A percentile compares a stretch with the other conserved stretches of the same genome.
Conservation (phyloP, 1,139 yeast genomes). For the Geotrichum candidum region DNA sequence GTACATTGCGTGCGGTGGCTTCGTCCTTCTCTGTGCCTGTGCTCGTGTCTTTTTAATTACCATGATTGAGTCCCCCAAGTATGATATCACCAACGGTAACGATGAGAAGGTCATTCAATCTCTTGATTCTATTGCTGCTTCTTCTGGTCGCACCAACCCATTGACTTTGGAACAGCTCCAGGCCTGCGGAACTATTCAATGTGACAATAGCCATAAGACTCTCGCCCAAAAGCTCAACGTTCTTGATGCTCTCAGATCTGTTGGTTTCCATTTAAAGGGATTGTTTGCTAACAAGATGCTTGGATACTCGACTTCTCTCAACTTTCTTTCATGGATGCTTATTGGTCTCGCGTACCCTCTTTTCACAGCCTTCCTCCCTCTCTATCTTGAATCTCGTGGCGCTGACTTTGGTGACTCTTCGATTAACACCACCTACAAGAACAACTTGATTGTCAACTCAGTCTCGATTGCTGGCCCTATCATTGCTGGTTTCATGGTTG, state of each 20-base stretch:
- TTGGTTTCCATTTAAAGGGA: slow-evolving; percentile 21
- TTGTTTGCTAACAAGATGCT: slow-evolving; percentile 41
- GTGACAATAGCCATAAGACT: slow-evolving; percentile 15
- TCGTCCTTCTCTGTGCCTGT: slow-evolving; percentile 47
- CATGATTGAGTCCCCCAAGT: slow-evolving; percentile 55
- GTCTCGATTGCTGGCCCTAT: slow-evolving; percentile 54
- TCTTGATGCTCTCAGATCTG: not conserved
- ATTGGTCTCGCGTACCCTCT: slow-evolving; percentile 51
- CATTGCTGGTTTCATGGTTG: slow-evolving; percentile 42
- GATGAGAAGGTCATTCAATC: slow-evolving; percentile 43
- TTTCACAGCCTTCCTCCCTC: slow-evolving; percentile 47
- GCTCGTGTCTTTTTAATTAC: slow-evolving; percentile 44
- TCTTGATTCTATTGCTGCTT: slow-evolving; percentile 25
- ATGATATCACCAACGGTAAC: slow-evolving; percentile 46
- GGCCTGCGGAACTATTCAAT: slow-evolving; percentile 37
- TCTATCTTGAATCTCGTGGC: slow-evolving; percentile 44
- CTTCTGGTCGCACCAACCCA: slow-evolving; percentile 24
- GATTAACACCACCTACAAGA: slow-evolving; percentile 43
- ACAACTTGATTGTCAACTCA: slow-evolving; percentile 47
- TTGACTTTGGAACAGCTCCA: slow-evolving; percentile 39
- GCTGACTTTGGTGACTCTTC: slow-evolving; percentile 39
- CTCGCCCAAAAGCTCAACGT: slow-evolving; percentile 9
- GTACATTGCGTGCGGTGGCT: slow-evolving; percentile 49
- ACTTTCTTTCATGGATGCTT: slow-evolving; percentile 45
- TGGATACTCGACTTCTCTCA: slow-evolving; percentile 39